These are phyloP conservation scores for Sugiyamaella lignohabitans DNA, from an alignment of 805 yeast genomes.

Conservation along the genomic window DNA sequence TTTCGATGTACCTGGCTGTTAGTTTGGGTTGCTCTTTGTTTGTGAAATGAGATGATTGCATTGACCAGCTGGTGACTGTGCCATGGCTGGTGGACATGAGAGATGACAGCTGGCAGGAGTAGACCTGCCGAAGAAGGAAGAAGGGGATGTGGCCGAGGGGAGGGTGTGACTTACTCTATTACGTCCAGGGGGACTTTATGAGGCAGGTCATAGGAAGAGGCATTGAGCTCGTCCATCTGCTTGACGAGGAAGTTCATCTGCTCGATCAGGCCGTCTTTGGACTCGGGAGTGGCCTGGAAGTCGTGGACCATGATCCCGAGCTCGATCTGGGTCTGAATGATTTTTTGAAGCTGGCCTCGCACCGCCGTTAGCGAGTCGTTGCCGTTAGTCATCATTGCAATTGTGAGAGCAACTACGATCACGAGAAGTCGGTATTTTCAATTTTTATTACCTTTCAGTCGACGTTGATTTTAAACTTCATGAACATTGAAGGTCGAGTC, in stretches of 20 bases:
- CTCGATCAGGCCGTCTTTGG: slow-evolving; percentile 50
- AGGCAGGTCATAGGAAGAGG: slow-evolving; percentile 11
- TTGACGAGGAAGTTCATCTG: slow-evolving; percentile 21
- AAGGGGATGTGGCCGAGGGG: too few species aligned
- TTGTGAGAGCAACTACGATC: not conserved
- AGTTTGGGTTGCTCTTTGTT: slow-evolving; percentile 1
- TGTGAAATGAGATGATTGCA: too few species aligned
- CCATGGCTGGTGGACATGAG: too few species aligned
- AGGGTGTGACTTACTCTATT: slow-evolving; percentile 17
- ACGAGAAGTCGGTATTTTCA: too few species aligned
- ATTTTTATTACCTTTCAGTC: too few species aligned
- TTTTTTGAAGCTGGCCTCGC: slow-evolving; percentile 40
- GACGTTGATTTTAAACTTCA: too few species aligned
- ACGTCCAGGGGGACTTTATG: slow-evolving; percentile 22
- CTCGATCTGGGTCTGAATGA: slow-evolving; percentile 78
- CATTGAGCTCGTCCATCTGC: slow-evolving; percentile 13
- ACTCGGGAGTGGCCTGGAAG: slow-evolving; percentile 80
- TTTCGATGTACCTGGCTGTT: slow-evolving; percentile 61
- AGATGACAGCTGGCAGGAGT: too few species aligned
- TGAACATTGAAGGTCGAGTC: too few species aligned
- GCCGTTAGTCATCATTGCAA: slow-evolving; percentile 9
- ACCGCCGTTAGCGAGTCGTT: slow-evolving; percentile 9
- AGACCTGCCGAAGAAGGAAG: too few species aligned
- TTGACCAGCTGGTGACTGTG: too few species aligned
- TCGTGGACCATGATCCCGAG: slow-evolving; percentile 90